phyloP scores from a whole-genome alignment of 768 basidiomycete species.

The Lyophyllum decastes region DNA sequence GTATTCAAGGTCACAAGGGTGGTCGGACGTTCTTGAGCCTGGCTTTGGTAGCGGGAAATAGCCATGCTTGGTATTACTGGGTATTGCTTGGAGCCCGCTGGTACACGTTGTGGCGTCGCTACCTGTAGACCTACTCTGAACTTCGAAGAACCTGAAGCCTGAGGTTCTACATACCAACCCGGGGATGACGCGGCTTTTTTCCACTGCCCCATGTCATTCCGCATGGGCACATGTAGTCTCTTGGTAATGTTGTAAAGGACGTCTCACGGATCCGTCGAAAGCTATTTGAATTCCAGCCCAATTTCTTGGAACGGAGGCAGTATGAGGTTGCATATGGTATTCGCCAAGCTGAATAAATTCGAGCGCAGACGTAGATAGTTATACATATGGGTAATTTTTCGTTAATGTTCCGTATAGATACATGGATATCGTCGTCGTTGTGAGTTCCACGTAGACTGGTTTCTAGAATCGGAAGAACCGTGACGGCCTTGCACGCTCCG shows the following conservation, averaged over 20 bases:
- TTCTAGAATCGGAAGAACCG: constrained; percentile 30
- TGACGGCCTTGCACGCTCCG: constrained; percentile 18
- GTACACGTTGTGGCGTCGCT: too few species aligned
- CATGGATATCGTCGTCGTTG: background rate
- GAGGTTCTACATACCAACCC: too few species aligned
- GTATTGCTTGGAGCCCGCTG: background rate
- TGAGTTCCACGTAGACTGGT: background rate
- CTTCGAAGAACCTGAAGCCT: too few species aligned
- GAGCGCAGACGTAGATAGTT: background rate
- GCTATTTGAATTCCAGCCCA: background rate
- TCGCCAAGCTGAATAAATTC: background rate
- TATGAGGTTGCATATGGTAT: background rate
- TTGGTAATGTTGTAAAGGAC: background rate
- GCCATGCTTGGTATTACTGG: background rate
- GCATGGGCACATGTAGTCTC: background rate
- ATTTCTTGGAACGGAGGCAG: background rate
- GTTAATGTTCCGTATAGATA: background rate
- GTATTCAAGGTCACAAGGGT: background rate
- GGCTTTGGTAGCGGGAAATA: background rate
- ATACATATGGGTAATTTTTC: background rate
- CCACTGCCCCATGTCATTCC: background rate
- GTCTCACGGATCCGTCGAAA: background rate
- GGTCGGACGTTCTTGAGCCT: background rate
- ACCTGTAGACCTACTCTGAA: too few species aligned
- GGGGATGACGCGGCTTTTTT: background rate